Conservation (phyloP, 305 asterid species). For the Petunia hybrid region DNA sequence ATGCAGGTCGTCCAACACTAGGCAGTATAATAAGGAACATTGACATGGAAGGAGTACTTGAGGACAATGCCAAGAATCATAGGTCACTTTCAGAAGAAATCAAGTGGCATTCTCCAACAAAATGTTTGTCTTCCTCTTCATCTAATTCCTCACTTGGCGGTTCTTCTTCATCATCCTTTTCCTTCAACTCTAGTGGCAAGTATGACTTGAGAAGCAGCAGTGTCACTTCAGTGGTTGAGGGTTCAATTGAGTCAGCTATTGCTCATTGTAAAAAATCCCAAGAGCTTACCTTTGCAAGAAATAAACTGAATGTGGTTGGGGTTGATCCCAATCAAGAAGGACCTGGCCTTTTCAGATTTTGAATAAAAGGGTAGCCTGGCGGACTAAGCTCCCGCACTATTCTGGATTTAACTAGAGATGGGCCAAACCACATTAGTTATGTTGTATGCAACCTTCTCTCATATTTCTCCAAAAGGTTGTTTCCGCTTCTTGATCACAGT, state of each 20-base stretch:
- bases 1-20: conserved; percentile 43
- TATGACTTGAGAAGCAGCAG: conserved; percentile 25
- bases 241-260: conserved; percentile 30
- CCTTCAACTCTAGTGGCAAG: background rate
- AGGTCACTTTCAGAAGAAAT: conserved; percentile 74
- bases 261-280: conserved; percentile 28
- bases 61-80: conserved; percentile 35
- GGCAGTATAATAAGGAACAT: conserved; percentile 46
- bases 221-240: conserved; percentile 14
- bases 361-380: background rate
- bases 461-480: no score
- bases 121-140: conserved; percentile 59
- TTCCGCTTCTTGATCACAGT: no score
- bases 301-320: background rate
- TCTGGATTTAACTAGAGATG: no score
- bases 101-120: conserved; percentile 57
- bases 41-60: conserved; percentile 39
- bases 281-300: background rate
- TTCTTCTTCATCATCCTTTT: conserved; percentile 43
- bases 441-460: no score
- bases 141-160: conserved; percentile 49
- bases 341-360: background rate
- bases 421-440: no score
- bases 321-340: background rate
- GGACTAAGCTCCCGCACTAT: no score